phyloP scores from a whole-genome alignment of 2,329 filamentous ascomycete genomes.

The Hymenoscyphus fraxineus region DNA sequence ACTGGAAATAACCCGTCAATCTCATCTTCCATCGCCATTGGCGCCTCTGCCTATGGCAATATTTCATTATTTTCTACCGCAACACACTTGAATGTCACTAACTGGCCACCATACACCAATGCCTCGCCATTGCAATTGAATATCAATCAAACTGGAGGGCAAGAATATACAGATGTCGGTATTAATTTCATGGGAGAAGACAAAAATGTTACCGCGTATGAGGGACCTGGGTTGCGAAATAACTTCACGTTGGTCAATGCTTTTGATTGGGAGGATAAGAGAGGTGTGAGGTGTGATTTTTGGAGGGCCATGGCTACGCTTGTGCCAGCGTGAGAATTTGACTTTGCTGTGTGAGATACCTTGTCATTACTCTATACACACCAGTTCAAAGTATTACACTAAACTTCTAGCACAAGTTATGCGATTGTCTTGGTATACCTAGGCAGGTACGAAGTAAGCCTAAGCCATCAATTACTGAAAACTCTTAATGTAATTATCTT shows the following conservation, averaged over 20 bases:
- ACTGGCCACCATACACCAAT: constrained; percentile 13
- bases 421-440: no score
- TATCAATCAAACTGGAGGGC: constrained; percentile 19
- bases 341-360: no score
- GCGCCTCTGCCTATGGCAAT: not conserved
- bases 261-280: constrained; percentile 14
- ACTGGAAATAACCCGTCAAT: constrained; percentile 14
- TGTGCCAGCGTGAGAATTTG: constrained; percentile 14
- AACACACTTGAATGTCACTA: not conserved
- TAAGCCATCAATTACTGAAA: no score
- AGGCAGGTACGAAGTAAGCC: no score
- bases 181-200: not conserved
- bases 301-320: constrained; percentile 14
- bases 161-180: not conserved
- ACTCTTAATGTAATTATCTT: no score
- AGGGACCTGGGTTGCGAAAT: constrained; percentile 14
- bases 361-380: no score
- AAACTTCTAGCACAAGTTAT: no score
- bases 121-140: constrained; percentile 12
- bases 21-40: constrained; percentile 11
- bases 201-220: constrained; percentile 1
- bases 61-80: not conserved
- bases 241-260: constrained; percentile 14
- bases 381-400: no score
- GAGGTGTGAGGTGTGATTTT: constrained; percentile 20